These are phyloP conservation scores for Phascolomyces articulosus DNA, from an alignment of 371 early-diverging fungal species.

Conservation along the genomic window DNA sequence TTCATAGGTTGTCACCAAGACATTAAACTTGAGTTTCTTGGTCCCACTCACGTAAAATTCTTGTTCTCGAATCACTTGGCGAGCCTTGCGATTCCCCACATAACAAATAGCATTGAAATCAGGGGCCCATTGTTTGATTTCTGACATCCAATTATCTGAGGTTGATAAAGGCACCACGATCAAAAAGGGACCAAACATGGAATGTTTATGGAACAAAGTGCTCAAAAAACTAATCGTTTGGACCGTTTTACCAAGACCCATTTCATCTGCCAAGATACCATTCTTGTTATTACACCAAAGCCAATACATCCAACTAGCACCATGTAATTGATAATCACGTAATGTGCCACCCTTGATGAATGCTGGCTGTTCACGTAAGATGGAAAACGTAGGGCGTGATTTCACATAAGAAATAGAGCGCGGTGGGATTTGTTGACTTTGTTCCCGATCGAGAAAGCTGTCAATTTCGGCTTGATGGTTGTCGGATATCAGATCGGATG, in stretches of 20 bases:
- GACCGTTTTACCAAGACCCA: constrained; percentile 99
- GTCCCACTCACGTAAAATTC: constrained; percentile 79
- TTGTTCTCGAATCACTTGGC: constrained; percentile 86
- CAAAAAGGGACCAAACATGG: constrained; percentile 93
- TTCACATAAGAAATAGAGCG: constrained; percentile 58
- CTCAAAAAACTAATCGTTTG: constrained; percentile 98
- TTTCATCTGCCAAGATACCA: constrained; percentile 93
- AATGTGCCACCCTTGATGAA: constrained; percentile 90
- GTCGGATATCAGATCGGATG: constrained; percentile 60
- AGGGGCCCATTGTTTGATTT: constrained; percentile 95
- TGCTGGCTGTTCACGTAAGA: constrained; percentile 78
- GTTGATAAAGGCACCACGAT: constrained; percentile 97
- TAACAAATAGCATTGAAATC: constrained; percentile 91
- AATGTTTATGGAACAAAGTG: constrained; percentile 83
- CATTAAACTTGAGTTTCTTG: constrained; percentile 84
- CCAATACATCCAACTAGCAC: constrained; percentile 99
- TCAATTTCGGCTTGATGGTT: constrained; percentile 83
- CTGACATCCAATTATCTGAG: constrained; percentile 92
- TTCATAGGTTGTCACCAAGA: constrained; percentile 94
- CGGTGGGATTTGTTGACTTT: constrained; percentile 72
- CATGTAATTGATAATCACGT: constrained; percentile 96
- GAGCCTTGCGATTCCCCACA: constrained; percentile 82
- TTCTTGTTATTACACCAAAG: constrained; percentile 96
- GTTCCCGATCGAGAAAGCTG: constrained; percentile 81
- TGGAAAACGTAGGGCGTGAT: constrained; percentile 77